Evolutionary conservation across 2,329 filamentous ascomycete genomes (phyloP), one percentile per base, ranked within the genome.

Genomic region (Diaporthe amygdali): DNA sequence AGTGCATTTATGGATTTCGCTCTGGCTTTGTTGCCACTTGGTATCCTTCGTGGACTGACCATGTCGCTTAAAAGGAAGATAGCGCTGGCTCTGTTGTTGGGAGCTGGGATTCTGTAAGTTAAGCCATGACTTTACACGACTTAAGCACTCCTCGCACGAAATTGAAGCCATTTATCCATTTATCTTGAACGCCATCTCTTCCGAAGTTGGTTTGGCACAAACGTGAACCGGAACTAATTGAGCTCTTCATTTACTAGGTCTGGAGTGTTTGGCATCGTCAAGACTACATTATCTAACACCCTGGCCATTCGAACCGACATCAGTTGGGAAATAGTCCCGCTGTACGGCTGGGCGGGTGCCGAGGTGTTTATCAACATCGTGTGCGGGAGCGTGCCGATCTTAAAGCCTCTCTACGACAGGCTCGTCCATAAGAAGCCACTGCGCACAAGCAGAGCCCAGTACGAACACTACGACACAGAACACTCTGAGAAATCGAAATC

Each of bases 1-100:
- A 64, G 59, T 64, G 59, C 59, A 14, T 64, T 64, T 17, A 34
- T 64, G 44, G 59, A 64, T 34, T 64, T 64, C 9, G 59, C 59
- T 10, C 22, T 64, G 59, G 59, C 59, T 4, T n/a, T 64, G 27
- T 14, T 64, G 27, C 59, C 59, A 3, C 30, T 64, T 4, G 49
- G 22, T 1, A 30, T 64, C 27, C 41, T 64, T n/a, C 41, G 44
- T 14, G 59, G 59, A 30, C 9, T 64, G 5, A 64, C 20, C 7
- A 49, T 64, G 59, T 64, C 59, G 32, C 27, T 27, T 25, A 49
- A 30, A 12, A 41, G 32, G 39, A 64, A 64, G 14, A 32, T 17
- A 34, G 59, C 59, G 17, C 14, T 64, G 8, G 27, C 39, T 22
- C 12, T 15, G 17, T 49, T 64, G 25, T 22, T 64, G 17, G 59